A percentile compares a stretch with the other conserved stretches of the same genome.
These are phyloP conservation scores for Persicaria tinctoria DNA, from an alignment of 148 eudicot genomes.

Conservation along the genomic window DNA sequence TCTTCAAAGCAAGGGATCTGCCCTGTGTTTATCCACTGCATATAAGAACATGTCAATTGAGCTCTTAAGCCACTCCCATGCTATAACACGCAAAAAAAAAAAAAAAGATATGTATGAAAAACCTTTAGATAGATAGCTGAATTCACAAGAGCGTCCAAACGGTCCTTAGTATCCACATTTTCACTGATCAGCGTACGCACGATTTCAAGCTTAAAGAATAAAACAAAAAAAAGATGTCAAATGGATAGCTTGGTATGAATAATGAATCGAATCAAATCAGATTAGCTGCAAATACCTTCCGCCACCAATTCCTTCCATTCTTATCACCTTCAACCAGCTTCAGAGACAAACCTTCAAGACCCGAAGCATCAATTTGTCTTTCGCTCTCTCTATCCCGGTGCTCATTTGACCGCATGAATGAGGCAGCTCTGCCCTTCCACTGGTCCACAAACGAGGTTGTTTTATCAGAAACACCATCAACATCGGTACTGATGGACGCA, in stretches of 20 bases:
- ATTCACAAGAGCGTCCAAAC: constrained; percentile 79
- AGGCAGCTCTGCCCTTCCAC: constrained; percentile 76
- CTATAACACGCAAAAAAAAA: not conserved
- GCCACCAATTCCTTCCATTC: constrained; percentile 91
- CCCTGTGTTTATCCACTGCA: constrained; percentile 98
- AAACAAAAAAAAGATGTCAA: constrained; percentile 12
- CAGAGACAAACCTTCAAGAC: constrained; percentile 69
- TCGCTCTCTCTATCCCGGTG: constrained; percentile 44
- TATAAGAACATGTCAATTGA: constrained; percentile 7
- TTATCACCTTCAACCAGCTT: constrained; percentile 81
- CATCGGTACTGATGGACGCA: constrained; percentile 29
- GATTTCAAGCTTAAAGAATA: constrained; percentile 76
- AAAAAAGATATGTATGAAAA: constrained; percentile 10
- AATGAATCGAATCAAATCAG: not conserved
- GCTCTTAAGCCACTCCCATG: not conserved
- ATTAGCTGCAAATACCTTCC: constrained; percentile 48
- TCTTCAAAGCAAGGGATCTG: constrained; percentile 94
- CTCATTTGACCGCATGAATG: constrained; percentile 87
- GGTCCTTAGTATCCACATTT: constrained; percentile 43
- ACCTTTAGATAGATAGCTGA: constrained; percentile 95
- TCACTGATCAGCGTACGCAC: constrained; percentile 70
- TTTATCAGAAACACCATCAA: constrained; percentile 24
- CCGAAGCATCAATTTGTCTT: constrained; percentile 62
- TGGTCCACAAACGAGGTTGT: constrained; percentile 78
- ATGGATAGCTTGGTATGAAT: not conserved